Evolutionary conservation across 1,284 basidiomycete genomes (phyloP).

Genomic region (Mycena citricolor): DNA sequence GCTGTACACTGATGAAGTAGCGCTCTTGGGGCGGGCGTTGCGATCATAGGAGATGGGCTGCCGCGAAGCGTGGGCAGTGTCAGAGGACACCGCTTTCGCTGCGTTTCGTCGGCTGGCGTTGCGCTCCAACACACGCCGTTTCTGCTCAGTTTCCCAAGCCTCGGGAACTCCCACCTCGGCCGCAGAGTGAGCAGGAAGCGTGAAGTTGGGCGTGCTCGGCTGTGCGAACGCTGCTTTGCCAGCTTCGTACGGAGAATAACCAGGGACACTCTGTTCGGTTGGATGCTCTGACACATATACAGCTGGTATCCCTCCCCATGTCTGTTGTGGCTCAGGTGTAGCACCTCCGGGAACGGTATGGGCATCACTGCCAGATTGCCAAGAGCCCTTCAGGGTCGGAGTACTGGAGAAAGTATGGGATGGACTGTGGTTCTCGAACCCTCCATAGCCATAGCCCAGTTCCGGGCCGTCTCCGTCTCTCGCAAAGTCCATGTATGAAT

Average conservation of each 20-base stretch:
- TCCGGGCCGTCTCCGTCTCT: constrained; percentile 4
- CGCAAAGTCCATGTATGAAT: constrained; percentile 21
- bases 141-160: constrained; percentile 22
- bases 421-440: constrained; percentile 10
- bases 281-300: constrained; percentile 20
- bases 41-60: neutral
- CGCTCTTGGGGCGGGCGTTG: too few species aligned
- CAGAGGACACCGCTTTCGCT: constrained; percentile 2
- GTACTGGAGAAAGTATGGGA: constrained; percentile 1
- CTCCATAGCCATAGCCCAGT: constrained; percentile 12
- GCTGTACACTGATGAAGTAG: neutral
- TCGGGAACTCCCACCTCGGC: constrained; percentile 21
- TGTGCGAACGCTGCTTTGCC: constrained; percentile 21
- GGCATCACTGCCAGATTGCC: constrained; percentile 18
- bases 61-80: neutral
- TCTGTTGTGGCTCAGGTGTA: neutral
- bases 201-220: constrained; percentile 20
- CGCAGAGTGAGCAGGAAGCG: constrained; percentile 19
- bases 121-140: constrained; percentile 23
- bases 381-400: constrained; percentile 22
- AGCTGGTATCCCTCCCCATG: constrained; percentile 14
- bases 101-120: constrained; percentile 18
- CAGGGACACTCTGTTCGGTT: constrained; percentile 12
- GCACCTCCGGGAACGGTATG: constrained; percentile 7
- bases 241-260: constrained; percentile 10